Evolutionary conservation across 208 protist genomes (phyloP).

Genomic region (Tritrichomonas foetus): DNA sequence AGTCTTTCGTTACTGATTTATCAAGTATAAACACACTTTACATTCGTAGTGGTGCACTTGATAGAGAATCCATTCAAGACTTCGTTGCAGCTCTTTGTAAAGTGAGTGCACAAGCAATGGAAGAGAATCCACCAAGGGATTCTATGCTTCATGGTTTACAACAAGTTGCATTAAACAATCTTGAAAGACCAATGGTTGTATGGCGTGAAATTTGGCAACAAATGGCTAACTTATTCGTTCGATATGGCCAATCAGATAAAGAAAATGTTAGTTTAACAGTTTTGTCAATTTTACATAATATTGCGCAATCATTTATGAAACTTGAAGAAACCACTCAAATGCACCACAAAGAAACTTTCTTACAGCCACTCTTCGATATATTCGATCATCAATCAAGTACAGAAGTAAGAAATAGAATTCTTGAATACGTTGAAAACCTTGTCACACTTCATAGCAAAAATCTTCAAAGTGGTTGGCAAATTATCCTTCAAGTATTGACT

Average conservation of each 20-base stretch:
- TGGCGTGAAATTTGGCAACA: constrained; percentile 12
- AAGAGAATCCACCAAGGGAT: neutral
- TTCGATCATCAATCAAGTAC: neutral
- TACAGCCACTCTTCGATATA: neutral
- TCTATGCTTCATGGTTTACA: neutral
- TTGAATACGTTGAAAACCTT: neutral
- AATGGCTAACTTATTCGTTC: neutral
- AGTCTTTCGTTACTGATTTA: neutral
- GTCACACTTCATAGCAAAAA: too few species aligned
- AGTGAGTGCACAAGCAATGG: neutral
- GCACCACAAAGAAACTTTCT: neutral
- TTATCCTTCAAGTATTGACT: neutral
- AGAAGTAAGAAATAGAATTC: neutral
- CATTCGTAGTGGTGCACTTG: neutral
- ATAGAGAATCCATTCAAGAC: neutral
- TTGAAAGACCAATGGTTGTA: neutral
- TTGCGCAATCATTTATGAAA: neutral
- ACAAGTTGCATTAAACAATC: neutral
- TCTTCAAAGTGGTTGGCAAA: neutral
- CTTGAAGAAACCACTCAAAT: neutral
- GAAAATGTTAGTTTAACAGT: neutral
- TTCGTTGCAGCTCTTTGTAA: neutral
- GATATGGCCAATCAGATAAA: neutral
- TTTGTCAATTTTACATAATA: neutral
- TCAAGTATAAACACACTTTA: neutral